phyloP scores from a whole-genome alignment of 2,329 filamentous ascomycete genomes.

The Trichoderma sp. region DNA sequence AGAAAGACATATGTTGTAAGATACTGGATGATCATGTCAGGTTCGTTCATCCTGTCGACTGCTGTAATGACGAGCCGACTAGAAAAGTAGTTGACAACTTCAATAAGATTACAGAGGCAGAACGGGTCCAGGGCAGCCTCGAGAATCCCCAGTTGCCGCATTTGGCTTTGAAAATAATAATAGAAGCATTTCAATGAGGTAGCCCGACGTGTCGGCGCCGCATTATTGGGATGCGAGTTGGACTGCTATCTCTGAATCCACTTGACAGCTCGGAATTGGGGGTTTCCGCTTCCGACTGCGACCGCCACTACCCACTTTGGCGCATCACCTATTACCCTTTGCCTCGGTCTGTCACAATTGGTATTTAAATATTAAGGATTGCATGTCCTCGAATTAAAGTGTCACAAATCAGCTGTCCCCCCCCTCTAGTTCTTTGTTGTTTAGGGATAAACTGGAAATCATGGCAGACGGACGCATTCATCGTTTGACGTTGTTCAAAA shows the following conservation, averaged over 20 bases:
- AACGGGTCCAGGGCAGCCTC: neutral
- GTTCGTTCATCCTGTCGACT: too few species aligned
- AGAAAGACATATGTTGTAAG: neutral
- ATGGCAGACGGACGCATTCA: neutral
- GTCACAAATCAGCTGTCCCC: neutral
- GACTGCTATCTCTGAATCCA: neutral
- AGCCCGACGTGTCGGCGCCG: neutral
- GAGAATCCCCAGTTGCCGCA: neutral
- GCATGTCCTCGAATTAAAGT: neutral
- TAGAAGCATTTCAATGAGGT: neutral
- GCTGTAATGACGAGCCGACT: too few species aligned
- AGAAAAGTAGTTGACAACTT: too few species aligned
- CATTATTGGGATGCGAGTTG: neutral
- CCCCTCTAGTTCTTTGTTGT: neutral
- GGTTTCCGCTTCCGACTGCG: neutral
- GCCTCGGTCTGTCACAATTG: neutral
- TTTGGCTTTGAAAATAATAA: neutral
- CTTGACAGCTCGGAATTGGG: neutral
- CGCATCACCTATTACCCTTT: neutral
- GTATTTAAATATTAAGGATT: neutral
- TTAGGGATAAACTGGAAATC: neutral
- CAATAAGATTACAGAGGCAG: too few species aligned
- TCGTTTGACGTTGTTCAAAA: neutral
- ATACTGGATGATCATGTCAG: too few species aligned
- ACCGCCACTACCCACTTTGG: neutral